Evolutionary conservation across 2,329 filamentous ascomycete genomes (phyloP).

Genomic region (Cladophialophora chaetospira): DNA sequence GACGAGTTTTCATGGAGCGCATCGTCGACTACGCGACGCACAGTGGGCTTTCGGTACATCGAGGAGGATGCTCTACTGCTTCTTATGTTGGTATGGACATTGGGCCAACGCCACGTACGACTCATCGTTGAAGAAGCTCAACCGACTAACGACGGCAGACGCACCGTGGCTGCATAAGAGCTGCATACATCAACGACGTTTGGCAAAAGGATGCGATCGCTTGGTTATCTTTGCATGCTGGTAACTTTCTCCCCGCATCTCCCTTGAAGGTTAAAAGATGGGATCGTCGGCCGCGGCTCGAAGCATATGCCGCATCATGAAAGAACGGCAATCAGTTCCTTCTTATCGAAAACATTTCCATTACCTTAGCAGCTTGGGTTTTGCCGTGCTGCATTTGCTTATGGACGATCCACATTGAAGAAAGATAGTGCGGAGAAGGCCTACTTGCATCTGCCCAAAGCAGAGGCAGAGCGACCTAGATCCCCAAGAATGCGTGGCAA

Average conservation of each 20-base stretch:
- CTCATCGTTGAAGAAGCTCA: too few relatives aligned
- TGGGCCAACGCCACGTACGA: too few relatives aligned
- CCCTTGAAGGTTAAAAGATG: background rate
- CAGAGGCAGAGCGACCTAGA: too few relatives aligned
- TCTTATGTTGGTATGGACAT: too few relatives aligned
- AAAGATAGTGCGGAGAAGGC: background rate
- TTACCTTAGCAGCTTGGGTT: background rate
- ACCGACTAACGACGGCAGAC: background rate
- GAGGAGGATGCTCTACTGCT: too few relatives aligned
- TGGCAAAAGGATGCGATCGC: background rate
- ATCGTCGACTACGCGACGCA: too few relatives aligned
- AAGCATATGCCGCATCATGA: background rate
- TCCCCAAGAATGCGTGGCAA: too few relatives aligned
- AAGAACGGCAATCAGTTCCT: background rate
- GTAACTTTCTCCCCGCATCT: conserved; percentile 9
- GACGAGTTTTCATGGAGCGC: too few relatives aligned
- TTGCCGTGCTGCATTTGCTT: background rate
- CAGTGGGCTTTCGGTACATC: too few relatives aligned
- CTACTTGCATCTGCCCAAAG: too few relatives aligned
- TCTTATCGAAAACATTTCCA: background rate
- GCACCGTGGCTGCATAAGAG: background rate
- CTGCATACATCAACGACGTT: background rate
- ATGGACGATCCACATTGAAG: conserved; percentile 4
- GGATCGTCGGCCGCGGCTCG: background rate
- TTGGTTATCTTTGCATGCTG: background rate